Conservation (phyloP, 306 rosid genomes). For the Oxytropis ochrocephala region DNA sequence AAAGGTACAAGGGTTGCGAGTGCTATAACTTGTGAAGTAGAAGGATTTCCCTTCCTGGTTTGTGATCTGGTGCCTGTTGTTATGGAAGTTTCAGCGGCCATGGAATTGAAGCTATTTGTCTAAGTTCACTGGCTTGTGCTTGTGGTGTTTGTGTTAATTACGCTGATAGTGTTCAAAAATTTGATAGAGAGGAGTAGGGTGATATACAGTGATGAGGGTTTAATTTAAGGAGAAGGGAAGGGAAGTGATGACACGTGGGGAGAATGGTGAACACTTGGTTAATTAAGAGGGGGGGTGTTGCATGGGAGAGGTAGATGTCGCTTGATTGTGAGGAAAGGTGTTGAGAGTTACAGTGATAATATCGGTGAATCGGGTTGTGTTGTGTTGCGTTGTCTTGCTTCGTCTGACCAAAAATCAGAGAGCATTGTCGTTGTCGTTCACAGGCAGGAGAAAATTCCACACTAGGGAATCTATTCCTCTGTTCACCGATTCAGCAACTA, state of each 20-base stretch:
- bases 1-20: slow-evolving; percentile 40
- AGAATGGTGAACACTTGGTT: slow-evolving; percentile 31
- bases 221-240: background rate
- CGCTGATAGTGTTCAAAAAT: too few species aligned
- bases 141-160: background rate
- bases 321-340: slow-evolving; percentile 1
- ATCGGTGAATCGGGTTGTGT: background rate
- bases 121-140: background rate
- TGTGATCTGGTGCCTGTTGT: background rate
- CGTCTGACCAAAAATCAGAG: background rate
- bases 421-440: too few species aligned
- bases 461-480: too few species aligned
- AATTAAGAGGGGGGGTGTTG: too few species aligned
- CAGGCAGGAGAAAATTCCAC: too few species aligned
- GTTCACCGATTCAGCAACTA: too few species aligned
- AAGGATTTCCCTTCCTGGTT: background rate
- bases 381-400: background rate
- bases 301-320: slow-evolving; percentile 40
- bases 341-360: background rate
- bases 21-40: slow-evolving; percentile 30
- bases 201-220: background rate
- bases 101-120: background rate
- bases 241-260: slow-evolving; percentile 31
- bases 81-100: slow-evolving; percentile 31
- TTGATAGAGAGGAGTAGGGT: background rate